Evolutionary conservation across 805 yeast genomes (phyloP), one percentile per base, ranked within the genome.

Genomic region (Yarrowia sp.): DNA sequence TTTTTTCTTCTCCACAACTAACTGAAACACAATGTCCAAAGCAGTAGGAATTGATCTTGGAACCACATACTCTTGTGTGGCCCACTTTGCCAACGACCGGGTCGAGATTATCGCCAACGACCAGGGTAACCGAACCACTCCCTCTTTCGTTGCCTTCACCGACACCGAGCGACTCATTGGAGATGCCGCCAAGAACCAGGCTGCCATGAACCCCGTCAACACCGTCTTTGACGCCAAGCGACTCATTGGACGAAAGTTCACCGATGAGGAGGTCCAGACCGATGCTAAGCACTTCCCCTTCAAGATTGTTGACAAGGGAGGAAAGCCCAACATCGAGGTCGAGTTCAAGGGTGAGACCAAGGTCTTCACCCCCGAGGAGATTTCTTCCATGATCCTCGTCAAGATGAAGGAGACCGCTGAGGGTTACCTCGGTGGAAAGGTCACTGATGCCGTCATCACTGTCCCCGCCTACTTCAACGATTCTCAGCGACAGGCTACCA

Each of bases 41-140:
- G 84, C 86, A 74, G 79, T 71, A 52, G 92, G 96, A 80, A 91
- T 91, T 79, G 97, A 91, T 84, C 88, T 92, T 82, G 97, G 98
- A 76, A 92, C 98, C 69, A 92, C 98, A 6, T 92, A 92, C 84
- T 92, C 97, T 12, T 92, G 98, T 85, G 98, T 93, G 68, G 98
- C 97, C 74, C 92, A 85, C 78, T 86, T 83, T 77, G 77, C 87
- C 59, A 88, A 89, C 72, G 96, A 90, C 75, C 83, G 96, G 73
- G 98, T 92, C 67, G 98, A 93, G 75, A 92, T 92, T 75, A 86
- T 92, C 74, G 97, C 98, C 73, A 92, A 92, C 76, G 97, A 92
- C 78, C 98, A 93, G 82, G 98, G 98, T 83, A 92, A 93, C 84
- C 89, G 98, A 83, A 93, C 96, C 68, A 92, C 98, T 19, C 98